Evolutionary conservation across 1,139 yeast genomes (phyloP), one percentile per base, ranked within the genome.

Genomic region (Sugiyamaella pinicola): DNA sequence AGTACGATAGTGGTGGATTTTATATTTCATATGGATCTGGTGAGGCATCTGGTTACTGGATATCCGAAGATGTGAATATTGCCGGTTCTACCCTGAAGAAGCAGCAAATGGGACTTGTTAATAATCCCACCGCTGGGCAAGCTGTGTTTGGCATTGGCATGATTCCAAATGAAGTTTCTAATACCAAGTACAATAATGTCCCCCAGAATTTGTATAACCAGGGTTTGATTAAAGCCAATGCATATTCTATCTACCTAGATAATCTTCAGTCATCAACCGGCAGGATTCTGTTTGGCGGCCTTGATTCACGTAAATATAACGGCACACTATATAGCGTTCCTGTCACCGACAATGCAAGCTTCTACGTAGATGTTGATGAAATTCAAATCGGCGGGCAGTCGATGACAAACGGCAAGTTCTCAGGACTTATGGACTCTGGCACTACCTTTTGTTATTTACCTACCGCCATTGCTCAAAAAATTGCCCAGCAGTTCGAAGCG

Each of bases 361-460:
- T 62, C 37, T 47, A 48, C 29, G 54, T 62, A 8, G 56, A 58
- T 15, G 42, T 56, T 13, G 35, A 49, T 17, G 55, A 51, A 7
- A 37, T 62, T 12, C 35, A 29, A 15, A 56, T 62, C 46, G 58
- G 55, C 4, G 49, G 48, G n/a, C 31, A 48, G 2, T 44, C 46
- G 3, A 40, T 44, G 29, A 29, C 31, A 31, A 38, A 42, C 12
- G 49, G 51, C 13, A 63, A 49, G 51, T 63, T 66, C 40, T 57
- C 43, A 69, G 53, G 49, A 2, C 81, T 19, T 64, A 67, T 85
- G 34, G 93, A 85, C 67, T 79, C 88, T 3, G 93, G 93, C 43
- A 79, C 90, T n/a, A 81, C 90, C 1, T 69, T 81, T 49, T 74
- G 85, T 12, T 77, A 76, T 58, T 66, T 83, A 1, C 88, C 90